Base-by-base conservation (phyloP, 1,139 yeast species). In the Yamadazyma siamensis region DNA sequence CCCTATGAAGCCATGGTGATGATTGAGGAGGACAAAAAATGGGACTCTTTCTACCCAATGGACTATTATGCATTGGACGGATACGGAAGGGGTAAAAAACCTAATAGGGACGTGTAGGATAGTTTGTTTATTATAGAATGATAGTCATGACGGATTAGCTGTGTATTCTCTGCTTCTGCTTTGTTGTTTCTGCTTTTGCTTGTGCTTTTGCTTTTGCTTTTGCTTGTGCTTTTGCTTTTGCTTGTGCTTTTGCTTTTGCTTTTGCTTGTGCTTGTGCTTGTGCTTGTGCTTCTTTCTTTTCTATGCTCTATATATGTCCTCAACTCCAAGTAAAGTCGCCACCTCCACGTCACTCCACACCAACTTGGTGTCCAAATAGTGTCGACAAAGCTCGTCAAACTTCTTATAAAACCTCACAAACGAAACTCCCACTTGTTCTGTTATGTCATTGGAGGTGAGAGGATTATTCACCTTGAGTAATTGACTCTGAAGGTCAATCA, bases 1-100 rank as follows among this genome's bases (percentile, higher is more conserved):
- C 98, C 99, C 0, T 91, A 94, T 54, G 99, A 91, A 51, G 89
- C 96, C 0, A 88, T 86, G 88, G 95, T 89, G 4, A 74, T 88
- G 70, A 57, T 91, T 47, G 82, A 76, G 7, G 69, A 78, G 32
- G 96, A 88, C 49, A 62, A 65, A 24, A 75, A 71, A 60, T 87
- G 95, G 77, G 65, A 59, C 25, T 72, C 71, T 15, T 65, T 66
- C 4, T 91, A 91, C 53, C 97, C 97, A 5, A 91, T 91, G 98
- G 97, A 94, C 55, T 91, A 91, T 54, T 91, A 91, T 52, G 79
- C 84, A 8, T 75, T 75, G 46, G 87, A 87, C 36, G 97, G 98
- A 1, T 89, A 91, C 47, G 99, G 98, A 6, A 72, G 98, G 43
- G 97, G 96, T 5, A 68, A 75, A 43, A 54, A 71, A 11, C 95